Evolutionary conservation across 176 grass and related monocot species (phyloP), one percentile per base, ranked within the genome.

Genomic region (Alopecurus myosuroides): DNA sequence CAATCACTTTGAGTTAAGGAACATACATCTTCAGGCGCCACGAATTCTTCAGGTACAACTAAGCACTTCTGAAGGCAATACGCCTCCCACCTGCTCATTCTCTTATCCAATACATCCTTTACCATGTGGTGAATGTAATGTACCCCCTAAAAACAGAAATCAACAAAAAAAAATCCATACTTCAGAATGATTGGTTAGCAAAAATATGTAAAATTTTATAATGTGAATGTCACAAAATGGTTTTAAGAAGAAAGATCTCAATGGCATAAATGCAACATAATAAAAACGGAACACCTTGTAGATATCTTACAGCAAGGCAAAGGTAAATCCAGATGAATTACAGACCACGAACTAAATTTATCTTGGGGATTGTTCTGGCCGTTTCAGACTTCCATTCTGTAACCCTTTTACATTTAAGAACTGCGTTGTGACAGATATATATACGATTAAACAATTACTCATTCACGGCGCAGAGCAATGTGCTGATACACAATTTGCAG

Each of bases 41-140:
- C 10, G 68, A 88, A 92, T 60, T 86, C 86, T 73, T 86, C 48
- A 6, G 90, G 90, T 82, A 92, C 48, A 79, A 74, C 34, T 13
- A 88, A 88, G 71, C 83, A 79, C 13, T 86, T 57, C 5, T 8
- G 12, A 68, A 69, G 37, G 73, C 86, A 92, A 52, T 83, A 88
- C 41, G 26, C 69, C 65, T 92, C 86, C 86, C 90, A 92, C 26
- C 11, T 83, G 56, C 22, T 17, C 83, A 88, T 86, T 88, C 78
- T 85, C 46, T 56, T 61, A 28, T 88, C 79, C 78, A 92, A 42
- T 60, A 78, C 37, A 88, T 81, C 46, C 58, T 28, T 86, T 35
- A 86, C 48, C 11, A 83, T 9, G 50, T 60, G 23, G 26, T 28
- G 79, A 88, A 88, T 64, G 25, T 42, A 25, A 78, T 58, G 66